These are phyloP conservation scores for Planoprotostelium fungivorum DNA, from an alignment of 78 protist species.

Conservation along the genomic window DNA sequence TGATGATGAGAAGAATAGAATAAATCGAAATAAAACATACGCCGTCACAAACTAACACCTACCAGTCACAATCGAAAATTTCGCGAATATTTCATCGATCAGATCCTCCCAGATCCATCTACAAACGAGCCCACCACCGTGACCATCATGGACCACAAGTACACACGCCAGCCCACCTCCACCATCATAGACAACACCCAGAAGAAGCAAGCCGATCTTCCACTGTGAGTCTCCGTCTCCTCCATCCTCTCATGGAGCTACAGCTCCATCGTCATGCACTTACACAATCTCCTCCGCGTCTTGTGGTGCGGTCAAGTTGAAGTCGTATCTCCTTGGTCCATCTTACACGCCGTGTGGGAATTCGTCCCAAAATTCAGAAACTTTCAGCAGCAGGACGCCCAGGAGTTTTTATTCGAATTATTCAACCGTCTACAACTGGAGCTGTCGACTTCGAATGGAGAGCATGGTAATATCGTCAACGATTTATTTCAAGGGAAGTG, in stretches of 20 bases:
- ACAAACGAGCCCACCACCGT: not conserved
- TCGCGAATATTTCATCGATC: not conserved
- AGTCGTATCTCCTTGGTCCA: slow-evolving; percentile 38
- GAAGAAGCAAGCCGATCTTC: too few species aligned
- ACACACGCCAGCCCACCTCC: too few species aligned
- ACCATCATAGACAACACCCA: too few species aligned
- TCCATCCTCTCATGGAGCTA: too few species aligned
- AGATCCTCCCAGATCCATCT: not conserved
- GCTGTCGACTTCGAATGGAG: not conserved
- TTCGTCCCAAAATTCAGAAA: slow-evolving; percentile 36
- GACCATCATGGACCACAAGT: too few species aligned
- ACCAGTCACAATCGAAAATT: not conserved
- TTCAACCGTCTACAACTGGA: slow-evolving; percentile 7
- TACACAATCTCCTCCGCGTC: slow-evolving; percentile 35
- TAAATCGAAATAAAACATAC: not conserved
- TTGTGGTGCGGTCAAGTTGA: slow-evolving; percentile 50
- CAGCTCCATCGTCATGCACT: slow-evolving; percentile 18
- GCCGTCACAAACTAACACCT: not conserved
- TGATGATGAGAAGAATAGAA: too few species aligned
- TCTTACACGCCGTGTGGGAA: slow-evolving; percentile 34
- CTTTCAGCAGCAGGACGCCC: slow-evolving; percentile 61
- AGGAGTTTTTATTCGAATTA: slow-evolving; percentile 38
- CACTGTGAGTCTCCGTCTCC: too few species aligned
- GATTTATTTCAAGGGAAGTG: slow-evolving; percentile 36
- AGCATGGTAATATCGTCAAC: not conserved